phyloP scores from a whole-genome alignment of 2,329 filamentous ascomycete species.

The Fusarium stilboides region DNA sequence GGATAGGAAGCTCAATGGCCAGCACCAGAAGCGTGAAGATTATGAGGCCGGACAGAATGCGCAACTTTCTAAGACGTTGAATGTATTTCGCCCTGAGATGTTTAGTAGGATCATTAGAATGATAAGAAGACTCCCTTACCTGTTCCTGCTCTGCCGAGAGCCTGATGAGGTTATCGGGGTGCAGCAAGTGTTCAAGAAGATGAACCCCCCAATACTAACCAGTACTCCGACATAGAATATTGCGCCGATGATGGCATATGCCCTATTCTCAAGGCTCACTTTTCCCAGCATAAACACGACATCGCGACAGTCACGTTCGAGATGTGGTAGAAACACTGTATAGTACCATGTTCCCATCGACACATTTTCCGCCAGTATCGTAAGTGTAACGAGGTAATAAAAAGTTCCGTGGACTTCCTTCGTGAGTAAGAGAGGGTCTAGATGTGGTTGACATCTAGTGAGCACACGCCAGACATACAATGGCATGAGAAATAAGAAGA shows the following conservation, averaged over 20 bases:
- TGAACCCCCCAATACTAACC: slow-evolving; percentile 39
- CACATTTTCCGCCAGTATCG: slow-evolving; percentile 48
- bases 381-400: slow-evolving; percentile 47
- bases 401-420: slow-evolving; percentile 47
- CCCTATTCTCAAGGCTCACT: slow-evolving; percentile 47
- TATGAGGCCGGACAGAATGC: slow-evolving; percentile 35
- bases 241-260: slow-evolving; percentile 51
- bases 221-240: slow-evolving; percentile 52
- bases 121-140: slow-evolving; percentile 19
- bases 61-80: slow-evolving; percentile 42
- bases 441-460: slow-evolving; percentile 51
- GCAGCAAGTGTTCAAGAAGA: slow-evolving; percentile 49
- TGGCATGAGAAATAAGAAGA: slow-evolving; percentile 53
- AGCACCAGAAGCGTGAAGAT: slow-evolving; percentile 52
- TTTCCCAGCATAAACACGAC: slow-evolving; percentile 54
- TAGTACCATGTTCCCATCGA: slow-evolving; percentile 55
- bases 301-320: slow-evolving; percentile 48
- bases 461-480: slow-evolving; percentile 54
- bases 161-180: slow-evolving; percentile 30
- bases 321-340: slow-evolving; percentile 45
- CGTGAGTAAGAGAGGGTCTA: slow-evolving; percentile 52
- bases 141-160: slow-evolving; percentile 40
- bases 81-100: slow-evolving; percentile 41
- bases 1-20: slow-evolving; percentile 54
- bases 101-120: slow-evolving; percentile 3